Evolutionary conservation across 1,139 yeast species (phyloP), one percentile per base, ranked within the genome.

Genomic region (Yamadazyma mexicana): DNA sequence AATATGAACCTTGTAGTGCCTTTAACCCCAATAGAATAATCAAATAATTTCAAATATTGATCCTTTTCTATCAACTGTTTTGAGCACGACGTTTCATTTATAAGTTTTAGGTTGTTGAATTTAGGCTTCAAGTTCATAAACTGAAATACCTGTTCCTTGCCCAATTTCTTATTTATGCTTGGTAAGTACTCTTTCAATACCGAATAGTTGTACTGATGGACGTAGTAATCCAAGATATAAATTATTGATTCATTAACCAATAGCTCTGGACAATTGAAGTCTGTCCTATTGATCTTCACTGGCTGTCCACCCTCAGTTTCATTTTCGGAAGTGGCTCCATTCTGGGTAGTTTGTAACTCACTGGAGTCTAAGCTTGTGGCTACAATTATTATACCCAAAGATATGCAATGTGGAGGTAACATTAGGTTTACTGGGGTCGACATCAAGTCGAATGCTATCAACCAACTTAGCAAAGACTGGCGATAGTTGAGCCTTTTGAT

Each of bases 361-460:
- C 53, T 50, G 1, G 75, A 74, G 40, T 69, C 67, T 33, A 72
- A 55, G 45, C 71, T 69, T 33, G 71, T 59, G 2, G 73, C 57
- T 5, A 73, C 64, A 24, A 71, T 70, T 14, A 72, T 62, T 23
- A 81, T 76, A 1, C 91, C 87, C 40, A 88, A 59, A 0, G 97
- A 94, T 34, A 85, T 79, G 30, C 86, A 76, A 57, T 89, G 95
- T 2, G 91, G 83, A 1, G 98, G 95, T 12, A 79, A 73, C 55
- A 79, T 81, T 29, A 92, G 62, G 14, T 82, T 77, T 15, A 85
- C 70, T 28, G 86, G 87, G 1, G 96, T 81, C 40, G 82, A 77
- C 57, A 83, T 80, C 11, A 84, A 70, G 56, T 92, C 98, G 49
- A 81, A 80, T 12, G 83, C 71, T 4, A 91, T 71, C 17, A 79